Evolutionary conservation across 257 asterid species (phyloP).

Genomic region (Hygrophila difformis): DNA sequence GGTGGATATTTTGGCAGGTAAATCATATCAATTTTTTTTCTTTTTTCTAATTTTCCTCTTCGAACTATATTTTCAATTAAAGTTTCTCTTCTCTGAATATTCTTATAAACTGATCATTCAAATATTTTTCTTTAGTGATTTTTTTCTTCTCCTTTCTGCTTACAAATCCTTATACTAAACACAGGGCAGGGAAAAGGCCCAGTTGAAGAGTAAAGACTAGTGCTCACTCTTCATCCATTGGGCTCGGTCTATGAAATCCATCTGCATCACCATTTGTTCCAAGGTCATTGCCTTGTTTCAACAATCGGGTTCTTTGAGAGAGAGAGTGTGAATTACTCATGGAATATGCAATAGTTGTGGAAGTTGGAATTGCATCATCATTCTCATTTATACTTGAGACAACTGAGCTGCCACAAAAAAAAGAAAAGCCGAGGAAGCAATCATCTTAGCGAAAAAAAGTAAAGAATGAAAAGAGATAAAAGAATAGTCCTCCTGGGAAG

Average conservation of each 20-base stretch:
- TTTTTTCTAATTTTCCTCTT: too few species aligned
- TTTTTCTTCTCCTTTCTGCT: too few species aligned
- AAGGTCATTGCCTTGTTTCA: conserved; percentile 62
- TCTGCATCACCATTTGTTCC: conserved; percentile 51
- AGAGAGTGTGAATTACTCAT: conserved; percentile 58
- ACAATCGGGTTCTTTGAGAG: conserved; percentile 88
- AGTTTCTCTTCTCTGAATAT: too few species aligned
- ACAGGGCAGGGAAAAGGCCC: too few species aligned
- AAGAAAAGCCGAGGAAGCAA: conserved; percentile 15
- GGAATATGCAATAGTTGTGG: conserved; percentile 46
- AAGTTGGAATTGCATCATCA: conserved; percentile 57
- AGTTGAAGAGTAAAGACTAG: neutral
- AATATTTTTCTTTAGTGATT: too few species aligned
- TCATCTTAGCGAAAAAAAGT: conserved; percentile 13
- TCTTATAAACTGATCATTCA: too few species aligned
- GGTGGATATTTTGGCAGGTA: too few species aligned
- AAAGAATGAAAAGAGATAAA: neutral
- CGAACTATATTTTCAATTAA: too few species aligned
- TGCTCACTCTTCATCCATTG: conserved; percentile 80
- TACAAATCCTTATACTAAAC: too few species aligned
- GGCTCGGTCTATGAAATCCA: conserved; percentile 51
- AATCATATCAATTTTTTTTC: too few species aligned
- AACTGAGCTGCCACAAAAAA: conserved; percentile 67
- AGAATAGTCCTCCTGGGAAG: conserved; percentile 3
- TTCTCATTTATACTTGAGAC: conserved; percentile 51